Evolutionary conservation across 495 filamentous ascomycete genomes (phyloP).

Genomic region (Hyphodiscus hymeniophilus): DNA sequence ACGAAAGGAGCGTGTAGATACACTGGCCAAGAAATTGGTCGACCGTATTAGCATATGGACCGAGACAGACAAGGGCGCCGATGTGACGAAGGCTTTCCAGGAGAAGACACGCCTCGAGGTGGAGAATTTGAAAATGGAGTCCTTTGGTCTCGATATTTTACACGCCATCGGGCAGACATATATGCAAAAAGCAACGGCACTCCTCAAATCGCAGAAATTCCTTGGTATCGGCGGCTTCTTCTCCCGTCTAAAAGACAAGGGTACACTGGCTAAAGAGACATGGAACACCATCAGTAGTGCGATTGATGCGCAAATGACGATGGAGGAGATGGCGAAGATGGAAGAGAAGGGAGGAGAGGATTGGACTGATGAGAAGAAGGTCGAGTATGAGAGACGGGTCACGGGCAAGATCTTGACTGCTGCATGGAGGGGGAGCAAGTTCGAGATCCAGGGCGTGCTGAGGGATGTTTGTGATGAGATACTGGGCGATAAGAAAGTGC

Average conservation of each 20-base stretch:
- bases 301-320: constrained; percentile 96
- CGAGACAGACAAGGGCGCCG: constrained; percentile 81
- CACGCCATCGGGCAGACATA: constrained; percentile 92
- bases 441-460: constrained; percentile 94
- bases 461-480: constrained; percentile 71
- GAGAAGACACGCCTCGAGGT: constrained; percentile 92
- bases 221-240: constrained; percentile 94
- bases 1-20: constrained; percentile 85
- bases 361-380: constrained; percentile 96
- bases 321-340: constrained; percentile 97
- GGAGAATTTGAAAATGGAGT: constrained; percentile 98
- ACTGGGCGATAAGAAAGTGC: constrained; percentile 71
- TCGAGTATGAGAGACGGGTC: constrained; percentile 90
- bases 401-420: constrained; percentile 98
- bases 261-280: constrained; percentile 90
- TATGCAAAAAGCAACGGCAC: constrained; percentile 72
- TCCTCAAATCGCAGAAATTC: constrained; percentile 93
- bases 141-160: constrained; percentile 92
- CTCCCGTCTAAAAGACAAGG: constrained; percentile 90
- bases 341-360: constrained; percentile 95
- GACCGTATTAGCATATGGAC: constrained; percentile 94
- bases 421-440: constrained; percentile 94
- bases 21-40: constrained; percentile 72
- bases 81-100: constrained; percentile 83
- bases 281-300: constrained; percentile 96